These are phyloP conservation scores for Aspergillus taichungensis DNA, from an alignment of 495 filamentous ascomycete species.

Conservation along the genomic window DNA sequence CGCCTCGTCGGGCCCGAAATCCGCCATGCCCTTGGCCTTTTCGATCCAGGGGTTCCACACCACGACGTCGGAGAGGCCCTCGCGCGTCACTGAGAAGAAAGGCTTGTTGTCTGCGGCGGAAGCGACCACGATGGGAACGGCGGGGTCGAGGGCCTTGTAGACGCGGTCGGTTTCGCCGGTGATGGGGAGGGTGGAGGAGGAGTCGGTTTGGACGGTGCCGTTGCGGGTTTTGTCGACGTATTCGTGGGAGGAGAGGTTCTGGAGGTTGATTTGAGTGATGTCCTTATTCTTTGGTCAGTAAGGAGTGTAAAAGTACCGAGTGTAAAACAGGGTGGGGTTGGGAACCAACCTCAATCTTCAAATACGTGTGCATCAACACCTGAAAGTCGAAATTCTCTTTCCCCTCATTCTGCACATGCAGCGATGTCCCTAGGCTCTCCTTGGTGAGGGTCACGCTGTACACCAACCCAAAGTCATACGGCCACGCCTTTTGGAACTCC, in stretches of 20 bases:
- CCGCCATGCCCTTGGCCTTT: conserved; percentile 69
- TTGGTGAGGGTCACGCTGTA: conserved; percentile 81
- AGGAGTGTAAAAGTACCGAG: too few species aligned
- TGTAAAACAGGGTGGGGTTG: too few species aligned
- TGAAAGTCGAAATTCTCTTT: conserved; percentile 78
- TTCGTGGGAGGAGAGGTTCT: conserved; percentile 59
- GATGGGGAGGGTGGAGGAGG: conserved; percentile 46
- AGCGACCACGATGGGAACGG: conserved; percentile 36
- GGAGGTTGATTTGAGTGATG: conserved; percentile 58
- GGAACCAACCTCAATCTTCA: conserved; percentile 61
- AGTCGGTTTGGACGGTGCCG: conserved; percentile 48
- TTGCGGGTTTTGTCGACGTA: conserved; percentile 78
- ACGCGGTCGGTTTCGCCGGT: conserved; percentile 75
- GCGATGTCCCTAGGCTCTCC: conserved; percentile 66
- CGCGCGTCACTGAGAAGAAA: conserved; percentile 62
- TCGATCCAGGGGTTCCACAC: conserved; percentile 97
- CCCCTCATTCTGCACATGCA: conserved; percentile 79
- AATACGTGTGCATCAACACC: conserved; percentile 84
- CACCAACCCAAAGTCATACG: conserved; percentile 77
- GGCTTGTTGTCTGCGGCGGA: conserved; percentile 53
- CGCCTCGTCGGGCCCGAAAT: conserved; percentile 83
- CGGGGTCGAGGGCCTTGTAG: conserved; percentile 57
- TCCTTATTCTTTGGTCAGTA: conserved; percentile 42
- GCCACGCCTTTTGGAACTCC: conserved; percentile 58
- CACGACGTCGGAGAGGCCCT: conserved; percentile 76